These are phyloP conservation scores for Ilyonectria robusta DNA, from an alignment of 2,329 filamentous ascomycete species.

Conservation along the genomic window DNA sequence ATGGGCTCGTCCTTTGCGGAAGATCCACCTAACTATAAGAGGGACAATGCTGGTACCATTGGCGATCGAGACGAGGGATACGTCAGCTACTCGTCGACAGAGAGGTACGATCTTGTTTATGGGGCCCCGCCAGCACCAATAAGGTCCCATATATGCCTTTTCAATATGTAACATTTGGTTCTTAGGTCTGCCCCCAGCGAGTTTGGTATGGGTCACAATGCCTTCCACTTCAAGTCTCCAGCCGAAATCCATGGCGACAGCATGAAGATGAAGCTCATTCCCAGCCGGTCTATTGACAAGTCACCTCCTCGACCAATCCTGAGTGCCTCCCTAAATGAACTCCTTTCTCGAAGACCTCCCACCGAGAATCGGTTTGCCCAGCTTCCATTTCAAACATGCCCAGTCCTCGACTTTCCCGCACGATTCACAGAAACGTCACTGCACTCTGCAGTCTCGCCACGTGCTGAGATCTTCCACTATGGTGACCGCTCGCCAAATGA, in stretches of 20 bases:
- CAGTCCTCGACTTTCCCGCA: slow-evolving; percentile 60
- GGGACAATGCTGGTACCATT: slow-evolving; percentile 46
- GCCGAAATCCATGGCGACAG: slow-evolving; percentile 62
- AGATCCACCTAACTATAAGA: slow-evolving; percentile 53
- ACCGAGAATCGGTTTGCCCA: slow-evolving; percentile 61
- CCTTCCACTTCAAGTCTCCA: slow-evolving; percentile 62
- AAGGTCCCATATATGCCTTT: no score
- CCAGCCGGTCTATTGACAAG: slow-evolving; percentile 60
- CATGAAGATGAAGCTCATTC: slow-evolving; percentile 70
- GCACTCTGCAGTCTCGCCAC: slow-evolving; percentile 64
- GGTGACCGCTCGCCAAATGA: slow-evolving; percentile 61
- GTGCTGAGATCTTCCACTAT: slow-evolving; percentile 59
- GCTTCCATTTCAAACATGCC: slow-evolving; percentile 56
- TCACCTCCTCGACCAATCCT: slow-evolving; percentile 62
- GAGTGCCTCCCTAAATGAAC: slow-evolving; percentile 58
- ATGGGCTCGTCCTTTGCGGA: slow-evolving; percentile 53
- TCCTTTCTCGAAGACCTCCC: slow-evolving; percentile 53
- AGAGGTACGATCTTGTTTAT: slow-evolving; percentile 56
- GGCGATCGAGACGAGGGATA: slow-evolving; percentile 60
- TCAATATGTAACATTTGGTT: no score
- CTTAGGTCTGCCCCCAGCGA: no score
- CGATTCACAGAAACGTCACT: slow-evolving; percentile 62
- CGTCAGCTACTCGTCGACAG: slow-evolving; percentile 58
- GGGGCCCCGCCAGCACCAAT: no score
- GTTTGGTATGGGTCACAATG: slow-evolving; percentile 67